phyloP scores from a whole-genome alignment of 2,329 filamentous ascomycete species.

The Didymella pomorum region DNA sequence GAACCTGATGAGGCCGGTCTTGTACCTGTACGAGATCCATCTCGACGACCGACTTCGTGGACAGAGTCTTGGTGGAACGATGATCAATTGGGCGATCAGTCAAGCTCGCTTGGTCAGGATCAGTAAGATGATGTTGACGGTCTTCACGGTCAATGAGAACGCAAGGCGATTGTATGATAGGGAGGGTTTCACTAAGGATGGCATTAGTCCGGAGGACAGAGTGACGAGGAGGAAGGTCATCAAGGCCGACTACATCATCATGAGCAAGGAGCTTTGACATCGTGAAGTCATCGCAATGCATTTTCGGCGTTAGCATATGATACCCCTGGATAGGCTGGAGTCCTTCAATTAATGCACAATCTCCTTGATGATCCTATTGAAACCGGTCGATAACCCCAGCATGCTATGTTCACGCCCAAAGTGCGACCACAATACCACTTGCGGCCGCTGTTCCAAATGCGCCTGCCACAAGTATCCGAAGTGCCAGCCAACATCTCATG shows the following conservation, averaged over 20 bases:
- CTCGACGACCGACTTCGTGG: conserved; percentile 65
- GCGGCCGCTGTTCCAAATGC: conserved; percentile 2
- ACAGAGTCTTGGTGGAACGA: conserved; percentile 66
- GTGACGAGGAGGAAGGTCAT: conserved; percentile 31
- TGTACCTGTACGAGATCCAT: conserved; percentile 85
- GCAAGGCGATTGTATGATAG: conserved; percentile 69
- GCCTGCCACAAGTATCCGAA: not conserved
- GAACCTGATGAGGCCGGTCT: conserved; percentile 59
- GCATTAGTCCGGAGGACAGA: conserved; percentile 60
- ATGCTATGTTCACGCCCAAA: not conserved
- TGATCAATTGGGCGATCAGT: conserved; percentile 65
- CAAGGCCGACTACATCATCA: conserved; percentile 38
- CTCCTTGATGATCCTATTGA: not conserved
- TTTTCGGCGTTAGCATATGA: conserved; percentile 12
- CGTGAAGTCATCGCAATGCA: not conserved
- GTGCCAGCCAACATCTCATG: not conserved
- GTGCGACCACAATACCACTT: not conserved
- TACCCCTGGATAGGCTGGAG: conserved; percentile 5
- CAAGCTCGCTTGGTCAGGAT: conserved; percentile 65
- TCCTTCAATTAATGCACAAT: not conserved
- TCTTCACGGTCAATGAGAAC: conserved; percentile 68
- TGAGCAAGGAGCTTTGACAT: conserved; percentile 31
- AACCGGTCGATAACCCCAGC: not conserved
- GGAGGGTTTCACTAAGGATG: conserved; percentile 64
- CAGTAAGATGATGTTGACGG: conserved; percentile 76